Evolutionary conservation across 2,329 filamentous ascomycete genomes (phyloP).

Genomic region (Aplosporella prunicola): DNA sequence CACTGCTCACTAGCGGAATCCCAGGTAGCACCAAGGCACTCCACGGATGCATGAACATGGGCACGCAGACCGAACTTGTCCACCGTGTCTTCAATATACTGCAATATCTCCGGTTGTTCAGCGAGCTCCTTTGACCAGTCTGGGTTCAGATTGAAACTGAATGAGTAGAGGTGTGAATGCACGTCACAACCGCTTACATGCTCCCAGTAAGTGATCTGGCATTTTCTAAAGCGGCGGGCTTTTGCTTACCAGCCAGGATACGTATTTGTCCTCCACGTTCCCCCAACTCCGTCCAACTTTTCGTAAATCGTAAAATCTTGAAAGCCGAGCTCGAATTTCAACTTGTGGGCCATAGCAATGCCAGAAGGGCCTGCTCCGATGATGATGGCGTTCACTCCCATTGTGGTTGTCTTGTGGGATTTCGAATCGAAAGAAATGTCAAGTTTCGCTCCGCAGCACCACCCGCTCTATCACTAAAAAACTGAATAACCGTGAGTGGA

Average conservation of each 20-base stretch:
- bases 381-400: constrained; percentile 17
- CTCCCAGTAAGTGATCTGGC: too few species aligned
- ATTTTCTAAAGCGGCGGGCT: not conserved
- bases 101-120: constrained; percentile 28
- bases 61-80: constrained; percentile 22
- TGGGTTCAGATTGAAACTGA: constrained; percentile 34
- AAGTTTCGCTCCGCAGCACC: too few species aligned
- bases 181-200: constrained; percentile 26
- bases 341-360: constrained; percentile 25
- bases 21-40: constrained; percentile 19
- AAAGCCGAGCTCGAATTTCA: constrained; percentile 24
- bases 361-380: constrained; percentile 26
- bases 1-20: constrained; percentile 16
- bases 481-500: too few species aligned
- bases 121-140: constrained; percentile 30
- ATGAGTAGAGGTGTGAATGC: constrained; percentile 34
- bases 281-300: constrained; percentile 22
- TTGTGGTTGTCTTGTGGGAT: not conserved
- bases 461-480: too few species aligned
- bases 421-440: not conserved
- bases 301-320: constrained; percentile 26
- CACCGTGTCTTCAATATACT: constrained; percentile 20
- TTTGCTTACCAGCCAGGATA: constrained; percentile 22
- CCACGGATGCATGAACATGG: constrained; percentile 18
- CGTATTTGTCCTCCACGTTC: constrained; percentile 24